phyloP scores from a whole-genome alignment of 1,284 basidiomycete species.

The Fomes fomentarius region DNA sequence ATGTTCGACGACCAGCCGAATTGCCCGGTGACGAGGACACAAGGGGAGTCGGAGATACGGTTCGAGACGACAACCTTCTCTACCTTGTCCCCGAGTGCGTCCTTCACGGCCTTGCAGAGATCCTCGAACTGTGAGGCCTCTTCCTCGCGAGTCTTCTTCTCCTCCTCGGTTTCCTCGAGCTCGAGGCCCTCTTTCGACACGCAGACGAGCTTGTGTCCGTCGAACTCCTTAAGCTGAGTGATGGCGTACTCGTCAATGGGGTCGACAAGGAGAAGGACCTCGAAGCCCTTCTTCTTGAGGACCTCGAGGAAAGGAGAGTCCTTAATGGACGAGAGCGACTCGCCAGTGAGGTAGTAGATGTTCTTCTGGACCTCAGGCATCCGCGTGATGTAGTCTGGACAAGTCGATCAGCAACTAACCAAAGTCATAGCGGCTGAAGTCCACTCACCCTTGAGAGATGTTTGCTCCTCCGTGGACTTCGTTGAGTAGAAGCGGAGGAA shows the following conservation, averaged over 20 bases:
- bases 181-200: constrained; percentile 99
- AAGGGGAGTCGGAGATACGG: constrained; percentile 96
- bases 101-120: constrained; percentile 96
- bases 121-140: constrained; percentile 87
- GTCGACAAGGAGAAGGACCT: constrained; percentile 97
- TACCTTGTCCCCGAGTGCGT: constrained; percentile 98
- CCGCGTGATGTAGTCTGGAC: constrained; percentile 95
- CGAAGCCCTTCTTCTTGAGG: constrained; percentile 99
- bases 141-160: constrained; percentile 92
- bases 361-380: constrained; percentile 99
- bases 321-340: constrained; percentile 89
- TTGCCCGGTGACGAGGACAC: constrained; percentile 97
- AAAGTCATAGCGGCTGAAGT: neutral
- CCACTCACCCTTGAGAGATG: constrained; percentile 86
- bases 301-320: constrained; percentile 99
- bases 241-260: constrained; percentile 98
- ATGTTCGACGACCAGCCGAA: constrained; percentile 99
- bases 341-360: constrained; percentile 99
- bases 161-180: constrained; percentile 98
- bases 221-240: constrained; percentile 99
- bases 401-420: constrained; percentile 7
- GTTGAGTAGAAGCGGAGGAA: constrained; percentile 99
- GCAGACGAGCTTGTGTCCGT: constrained; percentile 97
- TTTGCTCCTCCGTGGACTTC: constrained; percentile 91
- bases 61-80: constrained; percentile 99